Percentiles rank a stretch among this genome's conserved stretches.
Evolutionary conservation across 2,329 filamentous ascomycete species (phyloP).

Genomic region (Alternaria triticina): DNA sequence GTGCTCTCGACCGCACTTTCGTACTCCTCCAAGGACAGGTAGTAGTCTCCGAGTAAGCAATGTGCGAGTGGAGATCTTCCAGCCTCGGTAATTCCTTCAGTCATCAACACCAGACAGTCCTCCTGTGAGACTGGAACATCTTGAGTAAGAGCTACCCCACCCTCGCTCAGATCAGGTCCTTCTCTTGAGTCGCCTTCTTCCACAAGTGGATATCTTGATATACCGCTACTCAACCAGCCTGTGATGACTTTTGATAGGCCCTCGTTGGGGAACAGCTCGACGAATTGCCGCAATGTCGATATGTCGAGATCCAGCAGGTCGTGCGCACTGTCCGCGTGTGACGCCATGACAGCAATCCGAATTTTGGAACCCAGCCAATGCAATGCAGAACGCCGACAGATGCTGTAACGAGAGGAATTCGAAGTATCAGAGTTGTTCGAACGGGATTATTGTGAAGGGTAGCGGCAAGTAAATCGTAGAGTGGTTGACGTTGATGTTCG

Average conservation of each 20-base stretch:
- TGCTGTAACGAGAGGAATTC: background rate
- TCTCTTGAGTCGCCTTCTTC: slow-evolving; percentile 45
- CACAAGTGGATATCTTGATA: slow-evolving; percentile 77
- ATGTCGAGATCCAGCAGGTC: slow-evolving; percentile 72
- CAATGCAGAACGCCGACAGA: slow-evolving; percentile 3
- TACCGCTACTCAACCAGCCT: slow-evolving; percentile 79
- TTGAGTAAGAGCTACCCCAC: slow-evolving; percentile 50
- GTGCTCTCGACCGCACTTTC: slow-evolving; percentile 80
- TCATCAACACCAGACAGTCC: slow-evolving; percentile 82
- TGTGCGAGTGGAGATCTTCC: slow-evolving; percentile 79
- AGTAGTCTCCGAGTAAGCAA: slow-evolving; percentile 82
- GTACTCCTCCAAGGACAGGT: slow-evolving; percentile 83
- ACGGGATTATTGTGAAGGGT: background rate
- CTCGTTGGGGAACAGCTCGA: slow-evolving; percentile 80
- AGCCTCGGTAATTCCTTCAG: slow-evolving; percentile 58
- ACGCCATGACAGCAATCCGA: slow-evolving; percentile 35
- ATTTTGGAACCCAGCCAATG: slow-evolving; percentile 1
- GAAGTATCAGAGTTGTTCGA: background rate
- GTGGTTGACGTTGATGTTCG: slow-evolving; percentile 29
- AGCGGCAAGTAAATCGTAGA: background rate
- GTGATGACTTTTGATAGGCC: slow-evolving; percentile 83
- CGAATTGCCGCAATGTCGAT: slow-evolving; percentile 79
- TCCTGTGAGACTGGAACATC: slow-evolving; percentile 70
- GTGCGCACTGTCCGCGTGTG: slow-evolving; percentile 45
- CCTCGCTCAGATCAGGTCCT: slow-evolving; percentile 54